Base-by-base conservation (phyloP, 106 monocot species). In the Iris macrosiphon region DNA sequence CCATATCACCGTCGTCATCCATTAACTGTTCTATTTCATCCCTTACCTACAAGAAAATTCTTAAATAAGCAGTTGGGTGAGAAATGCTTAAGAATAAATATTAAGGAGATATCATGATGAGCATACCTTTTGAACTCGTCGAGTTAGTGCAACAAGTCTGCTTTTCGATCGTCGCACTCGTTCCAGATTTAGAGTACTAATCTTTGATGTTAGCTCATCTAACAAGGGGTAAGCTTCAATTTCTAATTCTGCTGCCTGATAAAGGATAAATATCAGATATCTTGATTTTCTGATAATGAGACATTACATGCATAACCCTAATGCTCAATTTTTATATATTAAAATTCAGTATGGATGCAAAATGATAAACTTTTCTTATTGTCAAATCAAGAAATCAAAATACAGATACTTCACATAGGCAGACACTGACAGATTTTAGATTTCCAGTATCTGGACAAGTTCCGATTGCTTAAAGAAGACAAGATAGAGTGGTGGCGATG, bases 21-120 rank as follows among this genome's bases (percentile, higher is more conserved):
- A 88, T 88, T 53, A 94, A 59, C 20, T 94, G 93, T 49, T 94
- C 93, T 66, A 94, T 84, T 68, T 94, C 93, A 79, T 94, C 84
- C 63, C 84, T 69, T 28, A 81, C 93, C 93, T 94, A 62, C 33
- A 54, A 12, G 39, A 53, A 54, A 6, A 64, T n/a, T n/a, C 20
- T 28, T 56, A 44, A 18, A 39, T 29, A 42, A 17, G 4, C 32
- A 31, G 40, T 14, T 24, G 10, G 9, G 31, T 6, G 25, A 26
- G 27, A 30, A 38, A 39, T 32, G 9, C 11, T 31, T 17, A 19
- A 25, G 12, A 28, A 6, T 5, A 1, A 33, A 33, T 14, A 2
- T 14, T 3, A 31, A 29, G 35, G 7, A 40, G 35, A 44, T 22
- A 55, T 45, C 3, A 2, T 32, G 19, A 37, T 21, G 32, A 43